Percentiles rank a stretch among this genome's conserved stretches.
Conservation (phyloP, 225 moss, liverwort and hornwort genomes). For the Bryum argenteum region DNA sequence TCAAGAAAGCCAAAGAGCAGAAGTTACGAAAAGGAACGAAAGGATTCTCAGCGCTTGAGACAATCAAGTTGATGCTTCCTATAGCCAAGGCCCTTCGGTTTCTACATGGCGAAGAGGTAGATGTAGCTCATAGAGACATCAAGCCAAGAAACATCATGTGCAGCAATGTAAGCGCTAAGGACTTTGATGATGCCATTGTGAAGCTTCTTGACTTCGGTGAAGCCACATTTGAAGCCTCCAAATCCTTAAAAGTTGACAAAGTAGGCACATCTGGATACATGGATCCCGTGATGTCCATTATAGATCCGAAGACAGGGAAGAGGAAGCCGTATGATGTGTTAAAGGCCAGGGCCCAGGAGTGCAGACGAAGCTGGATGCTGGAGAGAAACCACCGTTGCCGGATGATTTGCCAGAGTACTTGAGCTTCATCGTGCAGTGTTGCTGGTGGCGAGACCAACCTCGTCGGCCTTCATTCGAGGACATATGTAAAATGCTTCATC, state of each 20-base stretch:
- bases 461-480: conserved; percentile 33
- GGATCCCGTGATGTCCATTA: conserved; percentile 28
- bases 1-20: not conserved
- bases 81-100: conserved; percentile 33
- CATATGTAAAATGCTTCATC: conserved; percentile 35
- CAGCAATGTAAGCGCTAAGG: not conserved
- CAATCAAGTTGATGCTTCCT: conserved; percentile 34
- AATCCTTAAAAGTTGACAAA: too few relatives aligned
- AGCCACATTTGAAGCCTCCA: too few relatives aligned
- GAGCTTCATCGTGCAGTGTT: conserved; percentile 33
- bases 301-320: not conserved
- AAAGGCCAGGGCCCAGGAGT: not conserved
- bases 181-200: not conserved
- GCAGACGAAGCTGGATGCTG: not conserved
- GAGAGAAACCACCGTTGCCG: conserved; percentile 27
- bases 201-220: conserved; percentile 49
- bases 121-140: conserved; percentile 35
- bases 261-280: conserved; percentile 32
- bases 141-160: conserved; percentile 44
- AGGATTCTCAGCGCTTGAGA: conserved; percentile 27
- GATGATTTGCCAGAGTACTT: not conserved
- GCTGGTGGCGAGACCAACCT: conserved; percentile 29
- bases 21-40: not conserved
- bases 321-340: conserved; percentile 15
- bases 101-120: conserved; percentile 34